A percentile compares a stretch with the other conserved stretches of the same genome.
Evolutionary conservation across 306 rosid genomes (phyloP).

Genomic region (Pachyrhizus erosus): DNA sequence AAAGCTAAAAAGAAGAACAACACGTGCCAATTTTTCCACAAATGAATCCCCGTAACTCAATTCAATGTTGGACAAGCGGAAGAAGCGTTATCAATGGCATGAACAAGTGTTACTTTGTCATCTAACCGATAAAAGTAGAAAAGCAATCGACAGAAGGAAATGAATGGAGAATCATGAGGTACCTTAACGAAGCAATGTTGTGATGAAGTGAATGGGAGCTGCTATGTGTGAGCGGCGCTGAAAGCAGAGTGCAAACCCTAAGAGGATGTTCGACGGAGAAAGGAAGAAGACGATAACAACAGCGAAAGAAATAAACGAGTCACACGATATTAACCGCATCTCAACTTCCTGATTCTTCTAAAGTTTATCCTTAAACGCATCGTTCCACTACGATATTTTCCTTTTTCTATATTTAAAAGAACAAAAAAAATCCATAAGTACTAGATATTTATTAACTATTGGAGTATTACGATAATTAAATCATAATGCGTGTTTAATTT

Average conservation of each 20-base stretch:
- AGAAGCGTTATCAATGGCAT: not conserved
- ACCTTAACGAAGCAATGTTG: constrained; percentile 7
- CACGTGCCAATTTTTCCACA: not conserved
- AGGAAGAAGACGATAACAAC: constrained; percentile 29
- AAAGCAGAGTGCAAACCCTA: constrained; percentile 50
- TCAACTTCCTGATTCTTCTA: constrained; percentile 44
- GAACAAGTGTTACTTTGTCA: not conserved
- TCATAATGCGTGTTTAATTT: not conserved
- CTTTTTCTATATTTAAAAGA: not conserved
- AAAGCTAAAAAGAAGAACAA: not conserved
- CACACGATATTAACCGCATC: constrained; percentile 44
- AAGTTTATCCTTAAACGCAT: constrained; percentile 39
- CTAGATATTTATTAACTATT: not conserved
- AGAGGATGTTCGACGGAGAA: not conserved
- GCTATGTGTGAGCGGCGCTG: not conserved
- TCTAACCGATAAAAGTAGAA: not conserved
- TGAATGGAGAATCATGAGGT: not conserved
- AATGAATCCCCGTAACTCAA: not conserved
- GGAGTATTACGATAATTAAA: too few relatives aligned
- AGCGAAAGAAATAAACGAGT: not conserved
- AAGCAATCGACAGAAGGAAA: not conserved
- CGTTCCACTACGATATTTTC: not conserved
- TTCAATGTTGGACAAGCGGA: not conserved
- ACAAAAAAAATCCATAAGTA: not conserved
- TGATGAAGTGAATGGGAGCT: not conserved